A percentile compares a stretch with the other conserved stretches of the same genome.
phyloP scores from a whole-genome alignment of 345 rosid genomes.

The Draba incana region DNA sequence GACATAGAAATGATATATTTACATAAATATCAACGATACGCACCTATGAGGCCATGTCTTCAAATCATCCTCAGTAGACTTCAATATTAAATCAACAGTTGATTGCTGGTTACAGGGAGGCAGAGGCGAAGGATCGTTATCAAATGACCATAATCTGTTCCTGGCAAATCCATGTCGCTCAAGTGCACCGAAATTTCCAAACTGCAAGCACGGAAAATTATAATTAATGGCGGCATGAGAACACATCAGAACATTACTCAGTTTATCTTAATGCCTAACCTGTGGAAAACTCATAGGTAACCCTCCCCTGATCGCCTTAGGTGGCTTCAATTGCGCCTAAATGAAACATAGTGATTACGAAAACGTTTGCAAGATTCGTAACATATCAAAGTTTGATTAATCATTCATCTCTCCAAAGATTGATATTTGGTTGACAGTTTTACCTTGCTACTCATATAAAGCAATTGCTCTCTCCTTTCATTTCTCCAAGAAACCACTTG shows the following conservation, averaged over 20 bases:
- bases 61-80: conserved; percentile 74
- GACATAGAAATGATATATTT: conserved; percentile 1
- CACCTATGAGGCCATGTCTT: conserved; percentile 87
- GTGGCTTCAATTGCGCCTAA: conserved; percentile 69
- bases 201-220: conserved; percentile 47
- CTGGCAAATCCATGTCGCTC: conserved; percentile 93
- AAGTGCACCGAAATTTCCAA: conserved; percentile 74
- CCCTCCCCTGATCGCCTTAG: conserved; percentile 82
- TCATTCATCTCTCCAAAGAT: background rate
- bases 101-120: conserved; percentile 68
- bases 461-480: conserved; percentile 77
- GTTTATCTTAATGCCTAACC: conserved; percentile 50
- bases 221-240: background rate
- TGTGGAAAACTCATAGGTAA: conserved; percentile 84
- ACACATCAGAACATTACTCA: conserved; percentile 8
- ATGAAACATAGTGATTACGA: conserved; percentile 6
- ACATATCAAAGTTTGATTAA: background rate
- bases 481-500: conserved; percentile 94
- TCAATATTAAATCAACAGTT: conserved; percentile 76
- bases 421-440: conserved; percentile 2
- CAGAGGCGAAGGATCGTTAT: conserved; percentile 77
- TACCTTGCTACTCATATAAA: conserved; percentile 90
- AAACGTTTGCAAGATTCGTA: background rate
- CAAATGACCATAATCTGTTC: conserved; percentile 78
- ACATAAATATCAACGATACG: background rate